Base-by-base conservation (phyloP, 345 rosid genomes). In the Psidium friedrichsthalianum region DNA sequence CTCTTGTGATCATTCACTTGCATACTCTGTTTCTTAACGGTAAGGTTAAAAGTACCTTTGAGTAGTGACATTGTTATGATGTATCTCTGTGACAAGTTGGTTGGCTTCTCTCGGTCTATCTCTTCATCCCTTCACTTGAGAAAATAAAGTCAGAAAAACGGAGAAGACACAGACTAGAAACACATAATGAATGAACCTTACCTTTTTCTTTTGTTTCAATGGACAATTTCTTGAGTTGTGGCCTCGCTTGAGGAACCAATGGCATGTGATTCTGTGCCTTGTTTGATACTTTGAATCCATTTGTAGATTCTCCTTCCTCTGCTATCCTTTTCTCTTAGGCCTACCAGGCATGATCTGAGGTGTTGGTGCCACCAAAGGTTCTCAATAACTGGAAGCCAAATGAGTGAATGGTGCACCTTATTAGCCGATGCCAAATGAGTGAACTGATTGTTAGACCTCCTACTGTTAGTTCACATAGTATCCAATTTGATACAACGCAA, bases 51-150 rank as follows among this genome's bases (percentile, higher is more conserved):
- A 49, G 51, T 49, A 49, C 51, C 51, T 49, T 42, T 5, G 4
- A 42, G n/a, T 57, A 29, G 7, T 11, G 32, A n/a, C 16, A 57
- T 57, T 25, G 15, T 57, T 25, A 11, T 25, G 8, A 57, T 11
- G 64, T 32, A 25, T 25, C 32, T 25, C 1, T 4, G 0, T 0
- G 32, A 57, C 64, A 0, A 25, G 0, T 57, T 11, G n/a, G 16
- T 57, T 57, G 64, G 16, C 15, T 57, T 57, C 16, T 11, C 64
- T 57, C 25, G 0, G 32, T 2, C 64, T 57, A n/a, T 25, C 64
- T 11, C 29, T 11, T 4, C 7, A 57, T 57, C 32, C 7, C 25
- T n/a, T 11, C 0, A 57, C 16, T 57, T 57, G 25, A 25, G 64
- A 57, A 5, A 57, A 25, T 25, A 57, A 24, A 10, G 29, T 57